phyloP scores from a whole-genome alignment of 495 filamentous ascomycete species.

The Halenospora varia region DNA sequence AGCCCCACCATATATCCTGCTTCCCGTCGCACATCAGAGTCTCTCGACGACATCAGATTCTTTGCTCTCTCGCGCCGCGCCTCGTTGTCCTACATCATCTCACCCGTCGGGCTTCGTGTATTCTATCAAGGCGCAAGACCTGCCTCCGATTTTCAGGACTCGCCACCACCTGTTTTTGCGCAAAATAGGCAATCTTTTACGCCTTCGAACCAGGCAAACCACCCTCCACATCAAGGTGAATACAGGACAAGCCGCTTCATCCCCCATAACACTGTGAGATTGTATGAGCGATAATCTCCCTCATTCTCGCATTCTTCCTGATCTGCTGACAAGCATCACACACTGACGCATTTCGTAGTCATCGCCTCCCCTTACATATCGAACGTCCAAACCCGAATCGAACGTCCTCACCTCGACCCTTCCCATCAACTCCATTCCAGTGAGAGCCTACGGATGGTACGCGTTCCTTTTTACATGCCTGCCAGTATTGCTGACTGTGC shows the following conservation, averaged over 20 bases:
- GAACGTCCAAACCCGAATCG: background rate
- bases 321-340: conserved; percentile 7
- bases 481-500: conserved; percentile 6
- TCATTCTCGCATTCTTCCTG: conserved; percentile 6
- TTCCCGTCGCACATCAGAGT: too few relatives aligned
- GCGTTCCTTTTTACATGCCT: conserved; percentile 4
- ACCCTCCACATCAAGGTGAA: conserved; percentile 3
- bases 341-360: conserved; percentile 9
- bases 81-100: conserved; percentile 8
- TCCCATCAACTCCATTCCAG: conserved; percentile 3
- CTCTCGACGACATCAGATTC: too few relatives aligned
- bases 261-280: background rate
- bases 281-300: conserved; percentile 5
- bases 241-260: conserved; percentile 3
- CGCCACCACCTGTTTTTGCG: conserved; percentile 4
- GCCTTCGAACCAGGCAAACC: background rate
- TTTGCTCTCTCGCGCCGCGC: conserved; percentile 5
- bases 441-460: background rate
- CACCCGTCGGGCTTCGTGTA: too few relatives aligned
- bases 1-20: conserved; percentile 1
- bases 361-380: conserved; percentile 2
- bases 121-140: too few relatives aligned
- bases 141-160: conserved; percentile 7
- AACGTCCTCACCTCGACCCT: conserved; percentile 7
- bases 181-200: conserved; percentile 6